Percentiles rank a stretch among this genome's conserved stretches.
Conservation (phyloP, 257 asterid species). For the Solanum etuberosum region DNA sequence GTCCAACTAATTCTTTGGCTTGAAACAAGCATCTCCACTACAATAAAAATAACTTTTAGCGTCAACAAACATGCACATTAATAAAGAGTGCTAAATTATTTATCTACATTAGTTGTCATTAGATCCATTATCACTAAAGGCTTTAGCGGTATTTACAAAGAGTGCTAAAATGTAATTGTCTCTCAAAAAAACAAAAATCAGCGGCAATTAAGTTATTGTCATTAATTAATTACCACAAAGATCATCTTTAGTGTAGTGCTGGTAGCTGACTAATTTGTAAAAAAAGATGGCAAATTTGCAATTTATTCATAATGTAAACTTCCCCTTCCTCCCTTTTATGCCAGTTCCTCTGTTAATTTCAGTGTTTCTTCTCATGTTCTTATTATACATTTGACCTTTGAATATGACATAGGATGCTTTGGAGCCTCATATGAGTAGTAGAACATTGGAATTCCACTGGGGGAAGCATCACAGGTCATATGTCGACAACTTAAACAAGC, state of each 20-base stretch:
- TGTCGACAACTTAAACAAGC: slow-evolving; percentile 89
- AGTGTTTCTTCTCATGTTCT: not conserved
- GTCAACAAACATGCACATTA: not conserved
- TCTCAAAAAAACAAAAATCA: too few relatives aligned
- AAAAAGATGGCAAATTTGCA: not conserved
- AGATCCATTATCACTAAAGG: not conserved
- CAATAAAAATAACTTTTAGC: too few relatives aligned
- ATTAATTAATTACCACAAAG: not conserved
- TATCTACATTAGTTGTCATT: not conserved
- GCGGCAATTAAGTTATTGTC: too few relatives aligned
- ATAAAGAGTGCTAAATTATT: not conserved
- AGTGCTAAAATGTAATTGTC: not conserved
- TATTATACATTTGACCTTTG: not conserved
- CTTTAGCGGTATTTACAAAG: too few relatives aligned
- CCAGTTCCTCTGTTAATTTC: not conserved
- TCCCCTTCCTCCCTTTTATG: not conserved
- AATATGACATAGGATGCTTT: slow-evolving; percentile 45
- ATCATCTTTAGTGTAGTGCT: not conserved
- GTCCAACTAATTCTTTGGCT: not conserved
- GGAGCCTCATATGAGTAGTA: slow-evolving; percentile 90
- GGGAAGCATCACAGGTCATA: slow-evolving; percentile 91
- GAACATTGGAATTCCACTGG: slow-evolving; percentile 88
- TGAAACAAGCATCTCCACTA: not conserved
- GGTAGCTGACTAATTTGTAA: not conserved
- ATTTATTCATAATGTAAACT: not conserved